phyloP scores from a whole-genome alignment of 192 early-diverging fungal genomes.

The Podila epicladia region DNA sequence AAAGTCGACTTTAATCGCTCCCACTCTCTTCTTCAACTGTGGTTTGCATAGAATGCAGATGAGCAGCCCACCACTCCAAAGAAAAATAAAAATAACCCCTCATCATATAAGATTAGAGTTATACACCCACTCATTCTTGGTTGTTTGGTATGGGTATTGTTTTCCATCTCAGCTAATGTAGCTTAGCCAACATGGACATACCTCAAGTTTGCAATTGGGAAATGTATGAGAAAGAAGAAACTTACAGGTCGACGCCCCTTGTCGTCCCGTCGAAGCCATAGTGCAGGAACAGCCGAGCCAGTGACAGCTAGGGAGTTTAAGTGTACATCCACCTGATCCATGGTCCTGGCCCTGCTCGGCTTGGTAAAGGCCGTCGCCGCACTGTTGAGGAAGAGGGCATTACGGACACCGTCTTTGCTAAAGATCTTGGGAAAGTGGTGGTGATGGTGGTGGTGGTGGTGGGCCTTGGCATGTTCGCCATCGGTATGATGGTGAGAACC shows the following conservation, averaged over 20 bases:
- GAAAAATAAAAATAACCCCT: too few species aligned
- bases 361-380: conserved; percentile 42
- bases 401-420: conserved; percentile 28
- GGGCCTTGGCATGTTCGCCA: background rate
- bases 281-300: conserved; percentile 38
- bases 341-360: conserved; percentile 1
- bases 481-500: background rate
- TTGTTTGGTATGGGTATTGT: too few species aligned
- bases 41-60: too few species aligned
- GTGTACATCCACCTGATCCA: conserved; percentile 4
- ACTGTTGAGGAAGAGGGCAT: conserved; percentile 31
- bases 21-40: background rate
- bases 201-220: too few species aligned
- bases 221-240: background rate
- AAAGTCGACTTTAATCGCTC: background rate
- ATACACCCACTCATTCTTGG: too few species aligned
- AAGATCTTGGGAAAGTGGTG: conserved; percentile 30
- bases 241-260: conserved; percentile 52
- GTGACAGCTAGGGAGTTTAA: conserved; percentile 7
- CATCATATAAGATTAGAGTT: too few species aligned
- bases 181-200: background rate
- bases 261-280: conserved; percentile 47
- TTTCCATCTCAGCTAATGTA: background rate
- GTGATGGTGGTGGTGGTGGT: background rate
- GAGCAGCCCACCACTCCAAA: too few species aligned